Evolutionary conservation across 352 stramenopile species (phyloP), one percentile per base, ranked within the genome.

Genomic region (Globisporangium spinosum): DNA sequence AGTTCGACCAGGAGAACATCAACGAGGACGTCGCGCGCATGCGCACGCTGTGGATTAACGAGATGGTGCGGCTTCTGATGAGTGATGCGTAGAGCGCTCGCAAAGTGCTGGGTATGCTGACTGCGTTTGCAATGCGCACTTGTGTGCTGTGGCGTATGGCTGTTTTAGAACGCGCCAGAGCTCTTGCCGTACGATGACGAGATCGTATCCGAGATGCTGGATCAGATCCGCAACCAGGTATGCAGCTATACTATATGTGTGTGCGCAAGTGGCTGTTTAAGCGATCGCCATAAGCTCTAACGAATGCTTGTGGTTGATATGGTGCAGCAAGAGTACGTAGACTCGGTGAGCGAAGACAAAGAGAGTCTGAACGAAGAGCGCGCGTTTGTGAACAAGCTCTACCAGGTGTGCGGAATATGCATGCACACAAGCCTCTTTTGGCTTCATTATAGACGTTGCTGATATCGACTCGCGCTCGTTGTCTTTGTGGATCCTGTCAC

Each of bases 381-480:
- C 55, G 78, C 82, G 17, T 95, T 95, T 64, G 72, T 90, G 40
- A 93, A 89, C 74, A 94, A 93, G 63, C 75, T 95, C 25, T 95
- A 95, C 67, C 87, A 91, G 74, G 77, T 80, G 55, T 25, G 20
- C 6, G 15, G 17, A 9, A 51, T 34, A 45, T 32, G 13, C 23
- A 29, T 58, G 23, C 3, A 9, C 35, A 2, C 2, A 32, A 4
- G 6, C 3, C 32, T 8, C 38, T 23, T 35, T 23, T 35, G n/a
- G 25, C 40, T 0, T 47, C n/a, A 4, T 7, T 40, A n/a, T 25
- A 13, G 15, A n/a, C 57, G n/a, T 2, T 58, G 58, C 43, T 25
- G 3, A 38, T 56, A 43, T 49, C 2, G 13, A 17, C 34, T 27
- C 47, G 15, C 15, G 40, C 6, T 49, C 13, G n/a, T 27, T 29